Base-by-base conservation (phyloP, 2,329 filamentous ascomycete species). In the Neophaeococcomyces aloes region DNA sequence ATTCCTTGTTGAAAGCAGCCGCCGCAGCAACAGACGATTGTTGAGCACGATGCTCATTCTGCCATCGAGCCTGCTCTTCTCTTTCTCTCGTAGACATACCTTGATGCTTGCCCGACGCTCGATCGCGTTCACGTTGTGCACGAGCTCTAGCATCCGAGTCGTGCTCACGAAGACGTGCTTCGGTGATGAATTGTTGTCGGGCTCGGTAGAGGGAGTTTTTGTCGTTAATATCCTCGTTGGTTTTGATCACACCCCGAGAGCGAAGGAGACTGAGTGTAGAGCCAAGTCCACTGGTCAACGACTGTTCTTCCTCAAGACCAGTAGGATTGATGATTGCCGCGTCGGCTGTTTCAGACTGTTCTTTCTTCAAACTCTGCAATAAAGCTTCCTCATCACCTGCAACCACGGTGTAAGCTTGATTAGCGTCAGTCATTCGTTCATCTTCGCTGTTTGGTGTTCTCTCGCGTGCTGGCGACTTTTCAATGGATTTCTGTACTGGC, bases 51-150 rank as follows among this genome's bases (percentile, higher is more conserved):
- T 49, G 38, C 47, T 53, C 38, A 51, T 50, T 42, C 50, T 53
- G 11, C 52, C 83, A 81, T 13, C 86, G 82, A 1, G 87, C 83
- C 61, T 84, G 83, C 44, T 94, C 87, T 64, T 98, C 91, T 39
- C 86, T 79, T 58, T 96, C 91, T 25, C 85, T 82, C n/a, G 81
- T 79, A 2, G 86, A 85, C 87, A 98, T 89, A 52, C 81, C 78
- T 54, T 94, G 85, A 42, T 93, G 76, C 42, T 81, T 82, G 18
- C 86, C 86, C 41, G 78, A 87, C 32, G 75, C 69, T 40, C 91
- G 83, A 61, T 96, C 89, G n/a, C 81, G 78, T 64, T 96, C 88
- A 60, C 91, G 85, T 60, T 94, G 86, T 32, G 75, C 62, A 25
- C 82, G 81, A 3, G 89, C 86, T 39, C 82, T 78, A 47, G 80